Conservation (phyloP, 768 basidiomycete species). For the Boletus fagicola region DNA sequence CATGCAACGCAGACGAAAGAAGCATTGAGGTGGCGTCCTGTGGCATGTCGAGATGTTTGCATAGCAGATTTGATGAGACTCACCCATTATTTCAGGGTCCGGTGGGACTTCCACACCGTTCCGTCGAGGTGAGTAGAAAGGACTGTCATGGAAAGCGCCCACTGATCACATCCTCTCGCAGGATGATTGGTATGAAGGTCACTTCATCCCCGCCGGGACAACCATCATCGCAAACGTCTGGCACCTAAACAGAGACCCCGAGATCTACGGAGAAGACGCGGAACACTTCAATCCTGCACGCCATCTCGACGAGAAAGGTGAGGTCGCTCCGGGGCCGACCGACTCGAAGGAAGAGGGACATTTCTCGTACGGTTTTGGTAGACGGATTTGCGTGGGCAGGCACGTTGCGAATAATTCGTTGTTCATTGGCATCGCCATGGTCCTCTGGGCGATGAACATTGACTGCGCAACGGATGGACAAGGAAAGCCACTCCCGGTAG, state of each 20-base stretch:
- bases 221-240: slow-evolving; percentile 13
- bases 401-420: slow-evolving; percentile 35
- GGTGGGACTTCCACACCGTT: slow-evolving; percentile 4
- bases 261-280: slow-evolving; percentile 47
- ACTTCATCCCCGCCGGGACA: slow-evolving; percentile 25
- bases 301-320: slow-evolving; percentile 2
- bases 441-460: slow-evolving; percentile 29
- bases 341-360: slow-evolving; percentile 19
- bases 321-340: not conserved
- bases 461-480: slow-evolving; percentile 3
- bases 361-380: slow-evolving; percentile 8
- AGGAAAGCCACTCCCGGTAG: slow-evolving; percentile 3
- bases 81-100: not conserved
- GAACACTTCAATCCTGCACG: slow-evolving; percentile 41
- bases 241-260: slow-evolving; percentile 38
- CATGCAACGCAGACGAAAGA: slow-evolving; percentile 1
- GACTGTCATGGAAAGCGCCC: not conserved
- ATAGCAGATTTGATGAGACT: not conserved
- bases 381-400: slow-evolving; percentile 33
- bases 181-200: slow-evolving; percentile 24
- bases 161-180: slow-evolving; percentile 4
- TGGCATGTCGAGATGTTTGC: not conserved
- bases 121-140: not conserved
- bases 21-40: slow-evolving; percentile 10
- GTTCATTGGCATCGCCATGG: slow-evolving; percentile 34